Percentiles rank a stretch among this genome's conserved stretches.
Evolutionary conservation across 1,139 yeast species (phyloP).

Genomic region (Yamadazyma jaroonii): DNA sequence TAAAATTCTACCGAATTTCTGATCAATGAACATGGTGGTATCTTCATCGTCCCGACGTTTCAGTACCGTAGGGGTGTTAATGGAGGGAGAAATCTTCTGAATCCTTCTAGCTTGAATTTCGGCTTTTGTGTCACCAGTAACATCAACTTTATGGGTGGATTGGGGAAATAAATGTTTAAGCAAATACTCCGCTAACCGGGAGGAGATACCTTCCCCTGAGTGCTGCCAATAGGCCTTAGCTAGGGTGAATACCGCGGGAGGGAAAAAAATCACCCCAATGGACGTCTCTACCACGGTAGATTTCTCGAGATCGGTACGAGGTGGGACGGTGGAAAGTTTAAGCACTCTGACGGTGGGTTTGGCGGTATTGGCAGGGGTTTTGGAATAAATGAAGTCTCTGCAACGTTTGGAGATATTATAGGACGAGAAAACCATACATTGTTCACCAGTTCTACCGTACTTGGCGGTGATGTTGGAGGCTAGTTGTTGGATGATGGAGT

Average conservation of each 20-base stretch:
- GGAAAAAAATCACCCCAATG: constrained; percentile 76
- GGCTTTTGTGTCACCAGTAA: constrained; percentile 24
- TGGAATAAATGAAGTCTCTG: constrained; percentile 62
- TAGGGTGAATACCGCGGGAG: constrained; percentile 49
- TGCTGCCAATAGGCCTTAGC: constrained; percentile 96
- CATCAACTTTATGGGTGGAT: constrained; percentile 10
- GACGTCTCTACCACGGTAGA: constrained; percentile 60
- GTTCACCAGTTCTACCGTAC: constrained; percentile 78
- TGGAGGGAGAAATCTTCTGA: constrained; percentile 29
- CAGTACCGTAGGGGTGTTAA: constrained; percentile 5
- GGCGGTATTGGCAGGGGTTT: constrained; percentile 13
- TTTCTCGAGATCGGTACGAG: constrained; percentile 55
- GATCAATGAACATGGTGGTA: constrained; percentile 66
- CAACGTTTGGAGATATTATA: constrained; percentile 80
- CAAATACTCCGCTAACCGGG: constrained; percentile 84
- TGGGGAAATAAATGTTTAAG: constrained; percentile 55
- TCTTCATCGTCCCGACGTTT: constrained; percentile 21
- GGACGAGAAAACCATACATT: constrained; percentile 73
- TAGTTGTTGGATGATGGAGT: constrained; percentile 64
- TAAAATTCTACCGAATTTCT: constrained; percentile 84
- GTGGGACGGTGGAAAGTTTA: constrained; percentile 75
- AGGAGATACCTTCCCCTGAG: constrained; percentile 91
- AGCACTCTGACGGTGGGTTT: constrained; percentile 56
- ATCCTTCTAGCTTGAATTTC: constrained; percentile 39
- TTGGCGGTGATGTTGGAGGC: constrained; percentile 47